Conservation (phyloP, 208 protist species). For the Sergeia podlipaevii region DNA sequence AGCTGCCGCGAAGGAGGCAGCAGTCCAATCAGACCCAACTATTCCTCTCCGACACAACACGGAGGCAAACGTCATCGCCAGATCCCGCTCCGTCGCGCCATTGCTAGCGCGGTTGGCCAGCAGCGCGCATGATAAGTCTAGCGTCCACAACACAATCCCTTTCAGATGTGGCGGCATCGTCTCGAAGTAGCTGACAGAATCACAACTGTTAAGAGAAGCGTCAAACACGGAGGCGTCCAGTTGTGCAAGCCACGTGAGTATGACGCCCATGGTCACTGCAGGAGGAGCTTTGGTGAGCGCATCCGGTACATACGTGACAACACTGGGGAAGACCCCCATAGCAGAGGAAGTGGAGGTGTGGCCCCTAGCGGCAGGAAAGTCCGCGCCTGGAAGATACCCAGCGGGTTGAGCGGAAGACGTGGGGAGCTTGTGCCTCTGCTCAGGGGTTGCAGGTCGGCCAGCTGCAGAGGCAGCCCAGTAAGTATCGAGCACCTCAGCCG, state of each 20-base stretch:
- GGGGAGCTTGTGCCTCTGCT: constrained; percentile 37
- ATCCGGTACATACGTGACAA: constrained; percentile 47
- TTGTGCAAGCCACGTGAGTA: constrained; percentile 70
- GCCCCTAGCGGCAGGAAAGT: constrained; percentile 52
- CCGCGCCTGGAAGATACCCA: constrained; percentile 59
- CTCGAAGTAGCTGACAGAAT: constrained; percentile 73
- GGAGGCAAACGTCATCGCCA: constrained; percentile 74
- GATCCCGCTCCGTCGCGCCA: constrained; percentile 49
- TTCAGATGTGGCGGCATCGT: constrained; percentile 57
- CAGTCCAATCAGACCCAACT: too few relatives aligned
- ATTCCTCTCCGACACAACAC: constrained; percentile 32
- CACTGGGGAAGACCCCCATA: constrained; percentile 61
- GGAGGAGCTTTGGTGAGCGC: constrained; percentile 62
- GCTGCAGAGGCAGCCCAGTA: constrained; percentile 57
- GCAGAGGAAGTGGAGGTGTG: constrained; percentile 21
- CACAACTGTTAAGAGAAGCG: constrained; percentile 47
- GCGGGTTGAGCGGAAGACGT: constrained; percentile 55
- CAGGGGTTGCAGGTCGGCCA: constrained; percentile 20
- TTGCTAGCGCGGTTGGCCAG: constrained; percentile 58
- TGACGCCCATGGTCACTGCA: constrained; percentile 61
- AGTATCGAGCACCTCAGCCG: constrained; percentile 42
- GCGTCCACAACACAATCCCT: constrained; percentile 65
- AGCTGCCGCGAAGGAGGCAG: too few relatives aligned
- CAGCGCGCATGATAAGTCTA: constrained; percentile 70
- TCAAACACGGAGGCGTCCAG: constrained; percentile 68